A percentile compares a stretch with the other conserved stretches of the same genome.
phyloP scores from a whole-genome alignment of 371 early-diverging fungal species.

The Circinella umbellata region DNA sequence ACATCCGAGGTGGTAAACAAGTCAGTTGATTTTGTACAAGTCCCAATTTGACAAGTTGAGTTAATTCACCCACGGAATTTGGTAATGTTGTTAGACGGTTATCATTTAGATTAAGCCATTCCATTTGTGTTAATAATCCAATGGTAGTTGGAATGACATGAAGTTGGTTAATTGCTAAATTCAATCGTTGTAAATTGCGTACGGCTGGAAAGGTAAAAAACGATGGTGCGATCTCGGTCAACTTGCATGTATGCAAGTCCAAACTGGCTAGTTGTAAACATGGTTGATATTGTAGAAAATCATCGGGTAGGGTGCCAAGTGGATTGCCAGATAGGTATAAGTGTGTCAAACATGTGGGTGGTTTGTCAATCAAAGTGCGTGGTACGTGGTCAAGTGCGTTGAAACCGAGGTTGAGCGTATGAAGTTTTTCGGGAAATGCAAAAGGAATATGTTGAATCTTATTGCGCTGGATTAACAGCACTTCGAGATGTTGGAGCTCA shows the following conservation, averaged over 20 bases:
- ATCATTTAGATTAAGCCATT: conserved; percentile 78
- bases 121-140: conserved; percentile 54
- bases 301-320: conserved; percentile 46
- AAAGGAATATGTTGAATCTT: conserved; percentile 36
- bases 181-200: conserved; percentile 56
- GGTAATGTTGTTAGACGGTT: conserved; percentile 65
- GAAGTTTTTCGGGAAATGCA: conserved; percentile 34
- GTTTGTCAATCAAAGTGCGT: conserved; percentile 37
- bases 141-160: conserved; percentile 58
- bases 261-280: conserved; percentile 53
- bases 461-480: conserved; percentile 55
- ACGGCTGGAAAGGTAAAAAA: conserved; percentile 36
- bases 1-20: conserved; percentile 51
- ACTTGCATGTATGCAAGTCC: conserved; percentile 67
- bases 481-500: conserved; percentile 35
- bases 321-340: conserved; percentile 64
- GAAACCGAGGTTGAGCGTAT: conserved; percentile 51
- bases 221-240: conserved; percentile 32
- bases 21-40: conserved; percentile 68
- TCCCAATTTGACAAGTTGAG: conserved; percentile 68
- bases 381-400: conserved; percentile 57
- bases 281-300: conserved; percentile 45
- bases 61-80: conserved; percentile 52
- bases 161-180: conserved; percentile 69
- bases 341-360: conserved; percentile 54